Evolutionary conservation across 495 filamentous ascomycete species (phyloP), one percentile per base, ranked within the genome.

Genomic region (Tuber brumale): DNA sequence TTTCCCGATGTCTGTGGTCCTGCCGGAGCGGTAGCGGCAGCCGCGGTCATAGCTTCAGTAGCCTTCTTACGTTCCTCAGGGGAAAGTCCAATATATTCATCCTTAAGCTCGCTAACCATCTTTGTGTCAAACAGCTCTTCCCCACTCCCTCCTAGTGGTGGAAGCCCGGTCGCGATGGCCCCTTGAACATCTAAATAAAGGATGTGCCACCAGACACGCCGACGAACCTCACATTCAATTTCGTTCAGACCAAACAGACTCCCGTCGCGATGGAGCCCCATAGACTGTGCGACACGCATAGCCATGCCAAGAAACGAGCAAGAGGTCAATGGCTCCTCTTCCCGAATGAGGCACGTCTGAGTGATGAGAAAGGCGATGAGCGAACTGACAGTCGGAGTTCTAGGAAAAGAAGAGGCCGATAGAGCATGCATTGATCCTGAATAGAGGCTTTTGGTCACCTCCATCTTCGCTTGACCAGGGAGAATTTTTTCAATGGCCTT

Each of bases 181-280:
- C 80, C 80, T 75, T 82, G 81, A n/a, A 82, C 85, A 74, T 93
- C 91, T 78, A 91, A 88, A 74, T 91, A 86, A 77, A 92, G 85
- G 46, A 93, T 91, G 76, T 91, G 89, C 91, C 90, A 93, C 91
- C 91, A 93, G 48, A 92, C 83, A 1, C 91, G 86, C 72, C 91
- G 86, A 27, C 91, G 86, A 82, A 91, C 90, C 79, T 93, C 91
- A 23, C 90, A 88, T 78, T 92, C 90, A 74, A 89, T 88, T 3
- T 90, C 87, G 7, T 86, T 79, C n/a, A 93, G 87, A 0, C 89
- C 88, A 76, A 92, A 88, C 23, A 87, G 85, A 18, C 89, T 88
- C 35, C 91, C 91, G 75, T 93, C 91, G 18, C 90, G 88, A 80
- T 93, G 91, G 1, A 92, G 85, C 0, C 91, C 91, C 90, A 93